Evolutionary conservation across 1,139 yeast genomes (phyloP).

Genomic region (Kazachstania sp.): DNA sequence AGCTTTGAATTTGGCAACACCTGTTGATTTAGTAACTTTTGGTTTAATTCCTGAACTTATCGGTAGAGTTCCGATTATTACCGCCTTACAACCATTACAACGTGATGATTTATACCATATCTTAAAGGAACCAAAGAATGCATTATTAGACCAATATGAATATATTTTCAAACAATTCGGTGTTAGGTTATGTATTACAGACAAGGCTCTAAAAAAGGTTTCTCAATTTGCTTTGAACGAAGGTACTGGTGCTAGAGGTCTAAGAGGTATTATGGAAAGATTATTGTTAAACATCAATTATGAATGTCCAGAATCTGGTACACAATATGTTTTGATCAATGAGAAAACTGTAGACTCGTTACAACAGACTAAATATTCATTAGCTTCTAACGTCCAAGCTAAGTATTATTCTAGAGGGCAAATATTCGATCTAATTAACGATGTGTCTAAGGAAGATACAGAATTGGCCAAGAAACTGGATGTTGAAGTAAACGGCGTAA

Average conservation of each 20-base stretch:
- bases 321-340: constrained; percentile 38
- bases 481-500: constrained; percentile 21
- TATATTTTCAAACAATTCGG: constrained; percentile 43
- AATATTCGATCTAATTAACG: constrained; percentile 31
- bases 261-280: constrained; percentile 43
- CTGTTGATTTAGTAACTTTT: constrained; percentile 40
- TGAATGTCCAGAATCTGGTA: constrained; percentile 46
- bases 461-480: constrained; percentile 29
- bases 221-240: constrained; percentile 39
- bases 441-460: constrained; percentile 34
- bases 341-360: constrained; percentile 34
- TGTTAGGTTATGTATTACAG: constrained; percentile 39
- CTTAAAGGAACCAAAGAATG: constrained; percentile 44
- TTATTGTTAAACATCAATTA: constrained; percentile 42
- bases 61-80: constrained; percentile 46
- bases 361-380: constrained; percentile 26
- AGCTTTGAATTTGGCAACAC: constrained; percentile 37
- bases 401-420: constrained; percentile 38
- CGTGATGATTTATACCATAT: constrained; percentile 39
- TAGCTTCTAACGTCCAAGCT: constrained; percentile 32
- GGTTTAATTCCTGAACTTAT: constrained; percentile 50
- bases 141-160: constrained; percentile 41
- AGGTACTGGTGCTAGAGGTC: constrained; percentile 50
- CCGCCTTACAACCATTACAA: constrained; percentile 39
- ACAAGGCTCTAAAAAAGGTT: constrained; percentile 37